phyloP scores from a whole-genome alignment of 164 flowering plant species.

The Macadamia tetraphylla region DNA sequence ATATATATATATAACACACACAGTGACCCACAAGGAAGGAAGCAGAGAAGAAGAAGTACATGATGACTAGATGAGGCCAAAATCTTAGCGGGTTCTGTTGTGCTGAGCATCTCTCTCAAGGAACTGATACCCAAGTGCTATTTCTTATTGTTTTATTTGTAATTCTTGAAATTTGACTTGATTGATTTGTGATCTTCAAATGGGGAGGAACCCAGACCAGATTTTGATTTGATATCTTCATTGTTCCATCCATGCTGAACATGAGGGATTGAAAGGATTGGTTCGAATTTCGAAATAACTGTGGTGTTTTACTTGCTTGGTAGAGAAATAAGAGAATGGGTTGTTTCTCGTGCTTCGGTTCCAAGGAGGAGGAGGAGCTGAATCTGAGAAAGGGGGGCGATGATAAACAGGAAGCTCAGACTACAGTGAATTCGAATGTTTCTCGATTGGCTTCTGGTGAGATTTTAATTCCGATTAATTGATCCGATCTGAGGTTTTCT shows the following conservation, averaged over 20 bases:
- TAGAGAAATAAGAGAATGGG: constrained; percentile 24
- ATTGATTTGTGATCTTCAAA: background rate
- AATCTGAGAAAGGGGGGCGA: constrained; percentile 18
- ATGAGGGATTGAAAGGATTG: constrained; percentile 8
- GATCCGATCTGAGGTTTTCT: constrained; percentile 10
- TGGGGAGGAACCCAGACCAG: background rate
- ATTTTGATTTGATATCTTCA: background rate
- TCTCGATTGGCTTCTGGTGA: constrained; percentile 29
- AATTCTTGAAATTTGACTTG: background rate
- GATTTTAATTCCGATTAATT: constrained; percentile 5
- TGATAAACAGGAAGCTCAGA: constrained; percentile 14
- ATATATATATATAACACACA: no score
- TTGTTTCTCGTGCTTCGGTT: constrained; percentile 35
- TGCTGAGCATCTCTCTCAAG: background rate
- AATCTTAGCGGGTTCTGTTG: constrained; percentile 14
- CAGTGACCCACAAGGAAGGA: no score
- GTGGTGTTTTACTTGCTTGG: background rate
- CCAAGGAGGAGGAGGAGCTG: constrained; percentile 28
- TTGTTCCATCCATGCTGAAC: background rate
- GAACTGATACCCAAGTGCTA: constrained; percentile 3
- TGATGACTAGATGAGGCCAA: background rate
- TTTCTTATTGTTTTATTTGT: background rate
- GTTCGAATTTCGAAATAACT: background rate
- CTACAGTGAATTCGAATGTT: constrained; percentile 19
- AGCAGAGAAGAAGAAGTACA: no score